Base-by-base conservation (phyloP, 2,329 filamentous ascomycete species). In the Sporothrix pseudoabietina region DNA sequence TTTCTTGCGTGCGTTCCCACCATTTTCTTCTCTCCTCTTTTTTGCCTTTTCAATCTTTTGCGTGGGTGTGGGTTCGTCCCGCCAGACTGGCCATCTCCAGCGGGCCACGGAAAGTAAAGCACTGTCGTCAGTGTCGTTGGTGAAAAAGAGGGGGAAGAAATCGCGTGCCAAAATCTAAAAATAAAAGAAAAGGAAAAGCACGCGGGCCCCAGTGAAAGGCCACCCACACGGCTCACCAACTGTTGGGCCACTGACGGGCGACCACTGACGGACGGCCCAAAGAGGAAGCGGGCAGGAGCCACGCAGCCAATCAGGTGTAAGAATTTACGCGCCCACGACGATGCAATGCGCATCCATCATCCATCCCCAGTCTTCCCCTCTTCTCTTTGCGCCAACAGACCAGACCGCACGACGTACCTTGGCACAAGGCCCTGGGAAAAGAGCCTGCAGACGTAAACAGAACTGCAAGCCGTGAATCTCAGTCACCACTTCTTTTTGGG, bases 301-400 rank as follows among this genome's bases (percentile, higher is more conserved):
- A n/a, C 22, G 10, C 30, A 57, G 69, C 69, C 55, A 71, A 71
- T 71, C 35, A 71, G 69, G 69, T 71, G 57, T 71, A 32, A 16
- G 9, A 32, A 54, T 71, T 52, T 71, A 71, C 39, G 69, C 69
- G 69, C 69, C 69, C 52, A 35, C 57, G 52, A 57, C 49, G 35
- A 69, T 54, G 66, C 30, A 26, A 69, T 69, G 66, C 66, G 8
- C 66, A 69, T 22, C 66, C n/a, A 26, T 44, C n/a, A 10, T 19
- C 52, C 54, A 57, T 57, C 54, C 7, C 22, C 49, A 5, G 52
- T 9, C 6, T 26, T 35, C 57, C 44, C 26, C 44, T 49, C 44
- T 52, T 35, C 35, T 19, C 16, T 22, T n/a, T 63, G 22, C 35
- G 30, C 30, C 30, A 35, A 35, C 61, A 5, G 47, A 35, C 30